Conservation (phyloP, 108 stramenopile species). For the Craspedostauros australis region DNA sequence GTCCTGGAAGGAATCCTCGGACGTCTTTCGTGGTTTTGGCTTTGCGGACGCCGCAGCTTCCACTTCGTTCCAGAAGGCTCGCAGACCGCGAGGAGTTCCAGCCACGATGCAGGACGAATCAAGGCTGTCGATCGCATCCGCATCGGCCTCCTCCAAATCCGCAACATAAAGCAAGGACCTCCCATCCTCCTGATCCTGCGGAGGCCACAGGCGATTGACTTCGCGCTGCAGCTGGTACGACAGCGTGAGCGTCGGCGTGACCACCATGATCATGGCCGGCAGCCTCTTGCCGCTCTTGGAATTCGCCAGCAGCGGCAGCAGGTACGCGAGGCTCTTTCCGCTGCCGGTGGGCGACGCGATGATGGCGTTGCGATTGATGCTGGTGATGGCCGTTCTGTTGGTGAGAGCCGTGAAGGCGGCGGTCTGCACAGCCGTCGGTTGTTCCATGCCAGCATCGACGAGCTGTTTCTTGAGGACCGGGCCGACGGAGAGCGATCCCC, state of each 20-base stretch:
- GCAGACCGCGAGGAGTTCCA: conserved; percentile 54
- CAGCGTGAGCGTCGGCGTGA: conserved; percentile 65
- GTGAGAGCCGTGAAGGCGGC: conserved; percentile 37
- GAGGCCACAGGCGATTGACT: conserved; percentile 47
- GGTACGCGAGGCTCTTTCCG: conserved; percentile 69
- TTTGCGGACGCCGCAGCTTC: conserved; percentile 5
- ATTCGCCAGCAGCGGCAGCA: conserved; percentile 47
- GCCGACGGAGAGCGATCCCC: conserved; percentile 62
- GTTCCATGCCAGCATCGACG: conserved; percentile 7
- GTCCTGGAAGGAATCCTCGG: too few species aligned
- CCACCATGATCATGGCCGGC: conserved; percentile 36
- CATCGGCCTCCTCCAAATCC: conserved; percentile 2
- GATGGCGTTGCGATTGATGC: conserved; percentile 31
- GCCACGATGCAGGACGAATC: conserved; percentile 32
- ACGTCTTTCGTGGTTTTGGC: too few species aligned
- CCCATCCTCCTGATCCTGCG: too few species aligned
- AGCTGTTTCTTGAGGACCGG: conserved; percentile 43
- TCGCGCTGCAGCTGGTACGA: conserved; percentile 57
- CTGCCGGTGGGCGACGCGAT: conserved; percentile 70
- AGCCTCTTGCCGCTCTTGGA: conserved; percentile 11
- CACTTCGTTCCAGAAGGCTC: conserved; percentile 17
- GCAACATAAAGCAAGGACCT: too few species aligned
- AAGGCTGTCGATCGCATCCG: background rate
- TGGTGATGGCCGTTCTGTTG: too few species aligned
- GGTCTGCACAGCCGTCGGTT: conserved; percentile 59